Percentiles rank a stretch among this genome's conserved stretches.
Conservation (phyloP, 352 stramenopile genomes). For the Phytophthora brassicae region DNA sequence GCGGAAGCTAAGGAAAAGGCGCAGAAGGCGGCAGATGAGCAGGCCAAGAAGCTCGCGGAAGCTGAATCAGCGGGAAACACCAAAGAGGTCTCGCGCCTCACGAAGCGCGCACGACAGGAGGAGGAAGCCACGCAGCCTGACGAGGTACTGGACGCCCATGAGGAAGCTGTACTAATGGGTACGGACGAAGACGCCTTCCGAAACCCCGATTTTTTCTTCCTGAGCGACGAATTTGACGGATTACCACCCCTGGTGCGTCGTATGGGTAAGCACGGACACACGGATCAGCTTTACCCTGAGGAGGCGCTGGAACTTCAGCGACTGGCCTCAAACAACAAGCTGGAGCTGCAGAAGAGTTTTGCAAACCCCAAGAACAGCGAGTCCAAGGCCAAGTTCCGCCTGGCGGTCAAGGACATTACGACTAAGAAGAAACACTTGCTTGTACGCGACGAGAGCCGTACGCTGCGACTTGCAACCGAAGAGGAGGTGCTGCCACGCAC, state of each 20-base stretch:
- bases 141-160: constrained; percentile 56
- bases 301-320: constrained; percentile 75
- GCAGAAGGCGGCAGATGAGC: constrained; percentile 38
- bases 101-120: constrained; percentile 57
- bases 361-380: constrained; percentile 56
- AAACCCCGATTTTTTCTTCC: constrained; percentile 87
- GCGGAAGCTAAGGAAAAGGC: constrained; percentile 56
- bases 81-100: constrained; percentile 58
- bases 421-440: constrained; percentile 79
- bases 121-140: constrained; percentile 47
- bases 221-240: constrained; percentile 83
- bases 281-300: constrained; percentile 80
- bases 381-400: constrained; percentile 65
- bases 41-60: constrained; percentile 44
- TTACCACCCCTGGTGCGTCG: constrained; percentile 77
- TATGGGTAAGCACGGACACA: constrained; percentile 79
- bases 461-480: constrained; percentile 70
- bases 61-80: constrained; percentile 53
- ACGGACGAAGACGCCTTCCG: constrained; percentile 71
- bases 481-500: constrained; percentile 77
- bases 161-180: constrained; percentile 56
- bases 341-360: constrained; percentile 75
- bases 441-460: constrained; percentile 55
- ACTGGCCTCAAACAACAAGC: constrained; percentile 73
- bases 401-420: constrained; percentile 83